phyloP scores from a whole-genome alignment of 257 asterid genomes.

The Solanum stenotomum region DNA sequence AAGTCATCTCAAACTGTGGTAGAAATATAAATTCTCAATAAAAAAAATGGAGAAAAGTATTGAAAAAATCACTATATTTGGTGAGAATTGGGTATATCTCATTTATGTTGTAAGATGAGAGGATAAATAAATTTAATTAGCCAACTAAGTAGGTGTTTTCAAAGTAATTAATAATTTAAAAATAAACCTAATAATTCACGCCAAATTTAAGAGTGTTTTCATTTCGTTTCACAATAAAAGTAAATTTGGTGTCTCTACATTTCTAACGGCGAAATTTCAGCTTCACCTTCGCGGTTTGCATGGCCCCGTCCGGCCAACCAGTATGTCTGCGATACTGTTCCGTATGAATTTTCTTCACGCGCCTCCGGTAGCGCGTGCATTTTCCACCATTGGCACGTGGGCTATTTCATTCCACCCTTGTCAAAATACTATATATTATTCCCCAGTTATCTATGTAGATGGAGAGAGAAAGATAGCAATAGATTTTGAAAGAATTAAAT shows the following conservation, averaged over 20 bases:
- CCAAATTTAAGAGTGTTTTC: background rate
- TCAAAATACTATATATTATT: background rate
- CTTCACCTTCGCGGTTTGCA: no score
- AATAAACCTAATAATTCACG: no score
- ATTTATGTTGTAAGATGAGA: background rate
- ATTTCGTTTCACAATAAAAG: no score
- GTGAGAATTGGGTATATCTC: background rate
- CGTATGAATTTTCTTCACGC: background rate
- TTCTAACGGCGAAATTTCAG: background rate
- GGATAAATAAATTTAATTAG: no score
- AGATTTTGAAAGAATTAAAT: background rate
- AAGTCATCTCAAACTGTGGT: background rate
- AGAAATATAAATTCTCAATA: no score
- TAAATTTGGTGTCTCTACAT: background rate
- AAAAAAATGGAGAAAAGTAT: no score
- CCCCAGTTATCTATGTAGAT: background rate
- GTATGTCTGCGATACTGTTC: background rate
- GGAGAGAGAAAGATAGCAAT: background rate
- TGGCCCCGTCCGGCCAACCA: background rate
- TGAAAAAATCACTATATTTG: no score
- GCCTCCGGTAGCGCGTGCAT: background rate
- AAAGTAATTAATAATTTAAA: no score
- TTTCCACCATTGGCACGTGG: background rate
- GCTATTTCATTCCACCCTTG: background rate
- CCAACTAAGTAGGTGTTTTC: background rate